Conservation (phyloP, 768 basidiomycete species). For the Psilocybe cyanescens region DNA sequence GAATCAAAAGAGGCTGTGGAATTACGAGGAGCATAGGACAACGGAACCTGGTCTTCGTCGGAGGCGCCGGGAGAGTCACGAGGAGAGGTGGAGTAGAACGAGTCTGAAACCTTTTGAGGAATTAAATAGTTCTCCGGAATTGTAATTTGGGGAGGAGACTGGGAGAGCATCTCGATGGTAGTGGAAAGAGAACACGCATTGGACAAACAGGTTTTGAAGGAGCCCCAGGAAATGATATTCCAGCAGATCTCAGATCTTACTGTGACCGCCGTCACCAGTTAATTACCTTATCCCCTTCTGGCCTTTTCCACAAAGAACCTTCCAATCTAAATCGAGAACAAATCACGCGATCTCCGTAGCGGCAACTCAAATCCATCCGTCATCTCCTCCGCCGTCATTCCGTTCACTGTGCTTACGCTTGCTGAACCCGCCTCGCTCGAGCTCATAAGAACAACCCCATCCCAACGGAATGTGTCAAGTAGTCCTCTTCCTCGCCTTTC, state of each 20-base stretch:
- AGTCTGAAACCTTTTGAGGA: slow-evolving; percentile 24
- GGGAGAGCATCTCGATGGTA: slow-evolving; percentile 29
- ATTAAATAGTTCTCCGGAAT: slow-evolving; percentile 21
- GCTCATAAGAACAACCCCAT: not conserved
- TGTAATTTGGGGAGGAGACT: slow-evolving; percentile 24
- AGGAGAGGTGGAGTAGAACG: slow-evolving; percentile 29
- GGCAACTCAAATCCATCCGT: slow-evolving; percentile 1
- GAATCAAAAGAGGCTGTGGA: slow-evolving; percentile 33
- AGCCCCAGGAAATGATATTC: slow-evolving; percentile 18
- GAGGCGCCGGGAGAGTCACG: slow-evolving; percentile 31
- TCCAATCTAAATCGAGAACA: slow-evolving; percentile 17
- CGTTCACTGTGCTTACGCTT: not conserved
- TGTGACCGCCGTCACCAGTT: slow-evolving; percentile 26
- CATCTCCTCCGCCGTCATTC: not conserved
- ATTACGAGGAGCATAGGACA: slow-evolving; percentile 32
- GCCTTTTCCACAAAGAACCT: slow-evolving; percentile 18
- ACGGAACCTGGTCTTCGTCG: slow-evolving; percentile 30
- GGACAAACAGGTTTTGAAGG: slow-evolving; percentile 10
- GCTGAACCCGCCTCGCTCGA: too few species aligned
- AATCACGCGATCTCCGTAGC: slow-evolving; percentile 7
- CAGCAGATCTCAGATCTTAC: slow-evolving; percentile 27
- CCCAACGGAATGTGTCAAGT: too few species aligned
- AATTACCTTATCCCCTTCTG: slow-evolving; percentile 24
- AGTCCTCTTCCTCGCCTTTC: too few species aligned
- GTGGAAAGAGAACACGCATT: slow-evolving; percentile 1